Evolutionary conservation across 805 yeast species (phyloP), one percentile per base, ranked within the genome.

Genomic region (Komagataella kurtzmanii): DNA sequence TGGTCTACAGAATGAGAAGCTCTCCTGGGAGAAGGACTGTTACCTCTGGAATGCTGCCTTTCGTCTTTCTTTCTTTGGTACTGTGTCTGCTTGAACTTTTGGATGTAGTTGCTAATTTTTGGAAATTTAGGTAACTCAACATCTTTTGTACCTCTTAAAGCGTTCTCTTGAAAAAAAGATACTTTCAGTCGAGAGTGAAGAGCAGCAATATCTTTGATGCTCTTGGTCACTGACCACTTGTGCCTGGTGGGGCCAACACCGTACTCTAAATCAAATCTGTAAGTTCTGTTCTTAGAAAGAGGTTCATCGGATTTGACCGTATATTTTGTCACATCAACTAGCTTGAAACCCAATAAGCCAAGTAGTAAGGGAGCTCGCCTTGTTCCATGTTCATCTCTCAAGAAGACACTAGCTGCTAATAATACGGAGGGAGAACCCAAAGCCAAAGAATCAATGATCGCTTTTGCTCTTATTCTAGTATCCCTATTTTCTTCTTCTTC

Each of bases 311-410:
- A 70, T 52, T 65, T 63, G 44, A 55, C 50, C 5, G 40, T 30
- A 30, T 10, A 30, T 8, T 14, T 30, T 0, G 81, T 70, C 7
- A 73, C 64, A 56, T 80, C 82, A 46, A 75, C 65, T 3, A 93
- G 73, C 46, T 76, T 73, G 46, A 89, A 71, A 5, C 88, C 84
- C 21, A 93, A 61, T 64, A 89, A 77, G 17, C 86, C 83, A 45
- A 89, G 66, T 45, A 93, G 65, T 40, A 91, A 71, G 1, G 99
- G 97, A 0, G 96, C 93, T 54, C 96, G 77, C 52, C 82, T 77
- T 3, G 76, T 74, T 1, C 86, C 88, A 56, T 75, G 77, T 54
- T 88, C 96, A 63, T 89, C 97, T 51, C 79, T 76, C 48, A 82
- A 71, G 54, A 93, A 79, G 44, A 82, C 76, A 1, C 95, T 79